Evolutionary conservation across 208 protist species (phyloP), one percentile per base, ranked within the genome.

Genomic region (Leishmania braziliensis): DNA sequence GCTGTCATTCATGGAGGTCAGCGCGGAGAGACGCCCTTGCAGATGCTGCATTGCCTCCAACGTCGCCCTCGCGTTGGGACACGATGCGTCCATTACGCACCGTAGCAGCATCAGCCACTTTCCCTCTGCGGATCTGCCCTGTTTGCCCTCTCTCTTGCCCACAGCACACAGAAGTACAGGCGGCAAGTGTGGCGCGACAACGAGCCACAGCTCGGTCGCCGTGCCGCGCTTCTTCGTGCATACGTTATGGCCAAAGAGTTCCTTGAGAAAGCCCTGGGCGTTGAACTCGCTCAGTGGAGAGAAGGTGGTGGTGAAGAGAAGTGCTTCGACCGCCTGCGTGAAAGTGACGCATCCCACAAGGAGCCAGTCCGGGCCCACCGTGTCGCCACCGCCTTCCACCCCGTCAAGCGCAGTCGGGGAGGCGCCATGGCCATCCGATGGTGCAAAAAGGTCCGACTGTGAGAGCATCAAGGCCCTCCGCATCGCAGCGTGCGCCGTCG

Each of bases 331-430:
- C 29, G 65, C 68, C 69, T 84, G 68, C 6, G 66, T 46, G 10
- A 79, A 76, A 12, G 46, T 74, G 10, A 46, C 16, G 26, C 80
- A 84, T 14, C 56, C 16, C 53, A 68, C 33, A 46, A 84, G 68
- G 2, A 78, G 53, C 66, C 70, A 29, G 56, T 58, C 14, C 56
- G 0, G 16, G 10, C 33, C 72, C n/a, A 53, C 72, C 23, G 48
- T 46, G 53, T 62, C 3, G 12, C n/a, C 48, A 6, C 51, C 43
- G 14, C 33, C 16, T 6, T 43, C 50, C 70, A n/a, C 58, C 78
- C 8, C 54, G 0, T 54, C 60, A 20, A 65, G 50, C 58, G 58
- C 56, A n/a, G 46, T 54, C 46, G 4, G 33, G 16, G 69, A 16
- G 39, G 29, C n/a, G 46, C 53, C 54, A 29, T 9, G 14, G 66